Evolutionary conservation across 306 rosid species (phyloP).

Genomic region (Prunus persica): Prunus_persica_NCBIv2 NC_034012.1:18620501-18621000

Average conservation of each 20-base stretch:
- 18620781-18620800: not conserved
- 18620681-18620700: conserved; percentile 1
- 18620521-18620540: not conserved
- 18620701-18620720: conserved; percentile 7
- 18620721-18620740: not conserved
- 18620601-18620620: not conserved
- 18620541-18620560: not conserved
- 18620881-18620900: not conserved
- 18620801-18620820: conserved; percentile 1
- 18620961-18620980: not conserved
- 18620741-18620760: no score
- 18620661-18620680: not conserved
- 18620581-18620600: not conserved
- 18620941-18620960: no score
- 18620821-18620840: not conserved
- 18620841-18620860: not conserved
- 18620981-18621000: no score
- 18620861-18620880: conserved; percentile 1
- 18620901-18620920: no score
- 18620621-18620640: not conserved
- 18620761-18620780: no score
- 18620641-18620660: not conserved
- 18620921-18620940: no score
- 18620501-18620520: not conserved
- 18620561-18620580: not conserved